Evolutionary conservation across 805 yeast species (phyloP).

Genomic region (Zygoascus bituminiphila): DNA sequence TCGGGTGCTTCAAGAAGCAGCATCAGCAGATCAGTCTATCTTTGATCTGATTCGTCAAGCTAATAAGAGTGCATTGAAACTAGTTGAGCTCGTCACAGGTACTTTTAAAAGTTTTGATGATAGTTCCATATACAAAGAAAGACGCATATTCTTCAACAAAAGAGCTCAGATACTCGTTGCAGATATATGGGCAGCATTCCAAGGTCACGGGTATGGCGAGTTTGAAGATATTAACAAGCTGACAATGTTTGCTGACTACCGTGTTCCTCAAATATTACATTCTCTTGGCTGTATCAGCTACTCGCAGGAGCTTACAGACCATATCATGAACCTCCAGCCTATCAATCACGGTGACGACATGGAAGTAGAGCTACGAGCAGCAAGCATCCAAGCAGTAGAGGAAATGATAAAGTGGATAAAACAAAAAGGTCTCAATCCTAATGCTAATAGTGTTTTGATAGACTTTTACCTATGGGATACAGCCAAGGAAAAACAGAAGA

Average conservation of each 20-base stretch:
- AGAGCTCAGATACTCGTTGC: conserved; percentile 38
- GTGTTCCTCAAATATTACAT: conserved; percentile 38
- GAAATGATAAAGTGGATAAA: conserved; percentile 23
- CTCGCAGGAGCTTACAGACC: conserved; percentile 20
- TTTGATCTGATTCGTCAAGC: conserved; percentile 18
- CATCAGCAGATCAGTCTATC: conserved; percentile 19
- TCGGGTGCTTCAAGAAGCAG: conserved; percentile 32
- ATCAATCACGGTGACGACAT: conserved; percentile 27
- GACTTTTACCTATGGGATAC: conserved; percentile 40
- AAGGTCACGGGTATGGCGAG: conserved; percentile 29
- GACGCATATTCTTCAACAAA: conserved; percentile 28
- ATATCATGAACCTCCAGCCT: conserved; percentile 17
- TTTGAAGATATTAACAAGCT: conserved; percentile 33
- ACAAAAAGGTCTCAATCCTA: conserved; percentile 1
- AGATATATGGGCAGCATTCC: conserved; percentile 39
- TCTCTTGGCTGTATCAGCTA: conserved; percentile 31
- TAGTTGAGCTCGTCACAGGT: conserved; percentile 25
- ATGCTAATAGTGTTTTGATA: conserved; percentile 31
- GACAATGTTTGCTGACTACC: conserved; percentile 41
- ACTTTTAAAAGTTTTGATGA: conserved; percentile 32
- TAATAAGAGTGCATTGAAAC: conserved; percentile 26
- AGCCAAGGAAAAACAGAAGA: conserved; percentile 32
- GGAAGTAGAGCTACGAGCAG: conserved; percentile 36
- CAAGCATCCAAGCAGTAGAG: conserved; percentile 37
- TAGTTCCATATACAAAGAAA: conserved; percentile 23